Conservation (phyloP, 2,329 filamentous ascomycete species). For the Aspergillus viridinutans region DNA sequence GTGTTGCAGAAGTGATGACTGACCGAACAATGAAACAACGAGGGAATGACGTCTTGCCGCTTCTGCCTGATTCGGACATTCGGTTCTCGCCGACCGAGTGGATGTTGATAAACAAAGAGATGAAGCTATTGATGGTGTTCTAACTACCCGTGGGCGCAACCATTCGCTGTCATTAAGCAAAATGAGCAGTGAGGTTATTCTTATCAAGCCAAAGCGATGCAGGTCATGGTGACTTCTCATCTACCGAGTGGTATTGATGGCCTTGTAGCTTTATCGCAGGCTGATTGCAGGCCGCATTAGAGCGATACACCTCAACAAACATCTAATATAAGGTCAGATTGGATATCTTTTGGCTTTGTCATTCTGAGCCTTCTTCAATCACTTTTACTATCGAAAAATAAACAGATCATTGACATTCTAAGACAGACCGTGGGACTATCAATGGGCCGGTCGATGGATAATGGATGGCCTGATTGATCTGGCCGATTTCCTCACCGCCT, state of each 20-base stretch:
- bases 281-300: neutral
- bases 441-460: constrained; percentile 14
- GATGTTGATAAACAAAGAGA: neutral
- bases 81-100: neutral
- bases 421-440: neutral
- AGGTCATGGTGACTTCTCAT: neutral
- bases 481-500: constrained; percentile 17
- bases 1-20: neutral
- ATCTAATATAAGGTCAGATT: neutral
- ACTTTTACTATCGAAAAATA: neutral
- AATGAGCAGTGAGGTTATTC: neutral
- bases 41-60: constrained; percentile 12
- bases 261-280: neutral
- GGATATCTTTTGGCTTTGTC: neutral
- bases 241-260: neutral
- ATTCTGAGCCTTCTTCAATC: neutral
- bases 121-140: neutral
- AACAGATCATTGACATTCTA: neutral
- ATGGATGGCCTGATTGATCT: constrained; percentile 13
- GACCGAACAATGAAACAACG: neutral
- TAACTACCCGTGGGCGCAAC: neutral
- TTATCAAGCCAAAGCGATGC: neutral
- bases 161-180: neutral
- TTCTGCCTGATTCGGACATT: constrained; percentile 16
- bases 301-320: neutral